phyloP scores from a whole-genome alignment of 2,329 filamentous ascomycete genomes.

The Sclerotinia trifoliorum region DNA sequence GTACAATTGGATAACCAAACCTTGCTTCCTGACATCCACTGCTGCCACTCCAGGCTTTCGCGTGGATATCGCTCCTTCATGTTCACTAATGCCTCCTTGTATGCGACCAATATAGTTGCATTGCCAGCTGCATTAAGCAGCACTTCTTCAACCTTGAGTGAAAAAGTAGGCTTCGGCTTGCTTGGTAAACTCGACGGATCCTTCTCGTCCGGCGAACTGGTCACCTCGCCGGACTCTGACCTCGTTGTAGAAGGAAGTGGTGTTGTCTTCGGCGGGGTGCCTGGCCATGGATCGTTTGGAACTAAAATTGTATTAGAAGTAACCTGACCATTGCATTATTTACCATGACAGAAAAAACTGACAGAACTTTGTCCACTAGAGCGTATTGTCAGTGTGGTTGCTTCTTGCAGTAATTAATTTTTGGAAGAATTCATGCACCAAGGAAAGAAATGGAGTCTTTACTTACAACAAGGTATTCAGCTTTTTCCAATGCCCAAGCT shows the following conservation, averaged over 20 bases:
- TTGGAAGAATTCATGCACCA: not conserved
- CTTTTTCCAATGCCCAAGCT: conserved; percentile 15
- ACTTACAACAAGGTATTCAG: conserved; percentile 21
- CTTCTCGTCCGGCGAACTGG: not conserved
- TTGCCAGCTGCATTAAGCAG: conserved; percentile 3
- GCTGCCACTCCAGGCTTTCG: conserved; percentile 21
- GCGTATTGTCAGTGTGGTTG: not conserved
- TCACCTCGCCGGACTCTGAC: conserved; percentile 14
- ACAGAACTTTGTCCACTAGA: conserved; percentile 10
- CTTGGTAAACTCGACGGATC: not conserved
- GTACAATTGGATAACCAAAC: conserved; percentile 25
- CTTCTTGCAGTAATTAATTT: not conserved
- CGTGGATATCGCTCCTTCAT: conserved; percentile 11
- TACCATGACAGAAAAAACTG: not conserved
- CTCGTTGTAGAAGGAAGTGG: not conserved
- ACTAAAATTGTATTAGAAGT: conserved; percentile 4
- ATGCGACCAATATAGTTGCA: not conserved
- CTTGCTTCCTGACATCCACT: conserved; percentile 24
- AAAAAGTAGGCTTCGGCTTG: not conserved
- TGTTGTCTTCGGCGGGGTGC: not conserved
- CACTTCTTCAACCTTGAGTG: not conserved
- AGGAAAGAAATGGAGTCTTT: conserved; percentile 22
- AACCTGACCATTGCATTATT: not conserved
- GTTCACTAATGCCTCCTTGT: not conserved
- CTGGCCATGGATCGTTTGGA: conserved; percentile 6